Evolutionary conservation across 257 asterid species (phyloP).

Genomic region (Nicotiana paniculata): DNA sequence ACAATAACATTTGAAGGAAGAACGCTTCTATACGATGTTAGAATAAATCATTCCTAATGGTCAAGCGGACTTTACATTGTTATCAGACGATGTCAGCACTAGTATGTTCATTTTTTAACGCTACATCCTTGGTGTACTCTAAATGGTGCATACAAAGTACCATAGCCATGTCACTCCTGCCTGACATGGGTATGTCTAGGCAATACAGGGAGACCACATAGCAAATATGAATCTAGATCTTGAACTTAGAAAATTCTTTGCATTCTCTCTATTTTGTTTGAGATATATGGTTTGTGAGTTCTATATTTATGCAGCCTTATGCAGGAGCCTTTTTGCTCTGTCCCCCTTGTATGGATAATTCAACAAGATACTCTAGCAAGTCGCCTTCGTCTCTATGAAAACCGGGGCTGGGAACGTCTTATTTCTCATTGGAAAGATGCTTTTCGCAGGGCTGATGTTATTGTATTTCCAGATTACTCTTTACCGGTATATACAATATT

Average conservation of each 20-base stretch:
- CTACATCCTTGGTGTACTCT: not conserved
- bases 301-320: slow-evolving; percentile 97
- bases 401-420: slow-evolving; percentile 64
- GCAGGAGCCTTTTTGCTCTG: slow-evolving; percentile 99
- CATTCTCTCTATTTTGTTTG: slow-evolving; percentile 11
- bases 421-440: slow-evolving; percentile 69
- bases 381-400: slow-evolving; percentile 62
- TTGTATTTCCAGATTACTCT: slow-evolving; percentile 86
- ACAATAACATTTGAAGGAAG: not conserved
- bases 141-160: not conserved
- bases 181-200: not conserved
- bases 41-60: not conserved
- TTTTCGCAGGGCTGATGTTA: slow-evolving; percentile 74
- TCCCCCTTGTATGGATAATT: slow-evolving; percentile 90
- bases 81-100: not conserved
- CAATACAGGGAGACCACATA: not conserved
- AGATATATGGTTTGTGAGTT: slow-evolving; percentile 59
- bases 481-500: slow-evolving; percentile 54
- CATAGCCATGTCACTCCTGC: not conserved
- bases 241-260: not conserved
- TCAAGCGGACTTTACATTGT: not conserved
- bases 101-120: not conserved
- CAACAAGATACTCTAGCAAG: slow-evolving; percentile 85
- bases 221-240: not conserved
- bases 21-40: not conserved